Evolutionary conservation across 208 protist genomes (phyloP).

Genomic region (Sergeia podlipaevii): DNA sequence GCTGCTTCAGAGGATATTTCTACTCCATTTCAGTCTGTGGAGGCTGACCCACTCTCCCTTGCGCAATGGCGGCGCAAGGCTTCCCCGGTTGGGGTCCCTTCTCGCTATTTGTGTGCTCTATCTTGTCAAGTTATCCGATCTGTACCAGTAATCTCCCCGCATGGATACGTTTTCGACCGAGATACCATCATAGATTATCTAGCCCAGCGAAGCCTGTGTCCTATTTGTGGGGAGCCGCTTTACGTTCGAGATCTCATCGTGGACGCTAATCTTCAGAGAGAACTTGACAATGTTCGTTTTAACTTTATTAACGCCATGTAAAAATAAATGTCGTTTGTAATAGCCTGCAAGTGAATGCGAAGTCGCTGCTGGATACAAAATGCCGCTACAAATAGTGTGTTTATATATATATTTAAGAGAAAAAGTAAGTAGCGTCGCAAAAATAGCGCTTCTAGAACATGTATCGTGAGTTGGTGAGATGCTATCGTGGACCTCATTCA

Average conservation of each 20-base stretch:
- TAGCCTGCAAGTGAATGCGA: too few species aligned
- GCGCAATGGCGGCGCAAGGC: slow-evolving; percentile 27
- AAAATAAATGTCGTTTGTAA: too few species aligned
- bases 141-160: slow-evolving; percentile 31
- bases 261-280: slow-evolving; percentile 27
- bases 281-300: slow-evolving; percentile 26
- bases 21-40: neutral
- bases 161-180: slow-evolving; percentile 44
- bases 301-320: slow-evolving; percentile 26
- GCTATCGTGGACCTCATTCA: too few species aligned
- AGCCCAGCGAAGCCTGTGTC: slow-evolving; percentile 20
- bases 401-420: too few species aligned
- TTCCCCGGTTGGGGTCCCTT: slow-evolving; percentile 22
- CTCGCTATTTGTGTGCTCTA: slow-evolving; percentile 40
- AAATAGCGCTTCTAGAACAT: too few species aligned
- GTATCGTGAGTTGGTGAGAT: too few species aligned
- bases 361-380: too few species aligned
- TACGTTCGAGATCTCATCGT: slow-evolving; percentile 27
- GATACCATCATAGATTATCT: slow-evolving; percentile 36
- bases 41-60: slow-evolving; percentile 11
- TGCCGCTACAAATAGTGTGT: too few species aligned
- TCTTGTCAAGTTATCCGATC: slow-evolving; percentile 31
- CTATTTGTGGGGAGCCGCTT: slow-evolving; percentile 35
- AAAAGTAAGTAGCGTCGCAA: too few species aligned
- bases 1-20: neutral